Evolutionary conservation across 148 eudicot genomes (phyloP), one percentile per base, ranked within the genome.

Genomic region (Persicaria tinctoria): DNA sequence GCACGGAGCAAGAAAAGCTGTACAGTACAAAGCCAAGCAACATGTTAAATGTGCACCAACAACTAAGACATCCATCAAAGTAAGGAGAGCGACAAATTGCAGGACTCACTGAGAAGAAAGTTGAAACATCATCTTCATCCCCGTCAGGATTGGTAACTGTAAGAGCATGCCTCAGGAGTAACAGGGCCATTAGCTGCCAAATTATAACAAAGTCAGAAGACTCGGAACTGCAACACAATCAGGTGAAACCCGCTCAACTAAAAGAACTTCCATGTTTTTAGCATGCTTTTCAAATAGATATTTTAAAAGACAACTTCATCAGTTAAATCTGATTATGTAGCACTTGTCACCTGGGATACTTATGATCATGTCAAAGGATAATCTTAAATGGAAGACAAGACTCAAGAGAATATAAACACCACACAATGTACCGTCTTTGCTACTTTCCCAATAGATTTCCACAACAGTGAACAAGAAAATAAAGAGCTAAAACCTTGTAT

Each of bases 1-100:
- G 89, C 92, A 56, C 93, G 90, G 53, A 91, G 89, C 81, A 91
- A 81, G 85, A 91, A 89, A 81, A 89, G 89, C 97, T 91, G 89
- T 73, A 45, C 27, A 55, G 48, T 32, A 46, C 38, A 51, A 80
- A 73, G 13, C 53, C 76, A 1, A 44, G 44, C 47, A 45, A 10
- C 76, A 50, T 69, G 50, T 41, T 72, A 54, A 74, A 60, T 62
- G 68, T 46, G 62, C 8, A 51, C 18, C 20, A 73, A 51, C 8
- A 73, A 51, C 18, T 14, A 18, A 46, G 46, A 32, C 50, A 14
- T 18, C 23, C 16, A 51, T 6, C 5, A 32, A 38, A 10, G 13
- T 13, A 51, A 70, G 64, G 10, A 18, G 0, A 10, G 45, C 68
- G 41, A n/a, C 50, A 20, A 48, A 23, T 27, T 51, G 57, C 75